A percentile compares a stretch with the other conserved stretches of the same genome.
These are phyloP conservation scores for Baudoinia panamericana DNA, from an alignment of 495 filamentous ascomycete genomes.

Conservation along the genomic window DNA sequence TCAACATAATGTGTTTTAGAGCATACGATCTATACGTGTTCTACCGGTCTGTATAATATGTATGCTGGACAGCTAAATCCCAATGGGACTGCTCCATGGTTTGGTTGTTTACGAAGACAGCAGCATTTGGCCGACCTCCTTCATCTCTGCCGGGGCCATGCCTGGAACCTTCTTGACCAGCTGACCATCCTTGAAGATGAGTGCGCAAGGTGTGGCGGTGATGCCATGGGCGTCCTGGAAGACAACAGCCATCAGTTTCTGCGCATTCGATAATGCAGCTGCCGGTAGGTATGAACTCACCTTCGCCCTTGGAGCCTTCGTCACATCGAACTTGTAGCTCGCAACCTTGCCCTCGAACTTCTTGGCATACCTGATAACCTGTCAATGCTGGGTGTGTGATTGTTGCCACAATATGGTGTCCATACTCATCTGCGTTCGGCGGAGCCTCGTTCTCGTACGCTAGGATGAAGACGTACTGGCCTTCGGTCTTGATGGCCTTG, in stretches of 20 bases:
- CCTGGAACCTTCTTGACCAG: constrained; percentile 21
- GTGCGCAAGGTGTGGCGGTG: constrained; percentile 15
- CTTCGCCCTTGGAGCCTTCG: constrained; percentile 17
- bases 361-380: constrained; percentile 12
- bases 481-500: constrained; percentile 20
- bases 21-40: too few relatives aligned
- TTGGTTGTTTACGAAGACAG: background rate
- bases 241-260: background rate
- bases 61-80: too few relatives aligned
- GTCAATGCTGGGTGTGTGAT: background rate
- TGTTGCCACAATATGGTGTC: background rate
- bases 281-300: background rate
- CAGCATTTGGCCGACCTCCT: constrained; percentile 15
- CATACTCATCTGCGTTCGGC: constrained; percentile 22
- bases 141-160: constrained; percentile 12
- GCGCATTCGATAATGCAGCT: constrained; percentile 9
- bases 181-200: constrained; percentile 23
- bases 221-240: constrained; percentile 20
- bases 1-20: too few relatives aligned
- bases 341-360: constrained; percentile 20
- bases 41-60: too few relatives aligned
- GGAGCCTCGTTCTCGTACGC: constrained; percentile 18
- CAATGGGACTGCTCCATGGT: too few relatives aligned
- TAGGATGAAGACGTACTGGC: constrained; percentile 24
- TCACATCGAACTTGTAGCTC: constrained; percentile 20